Base-by-base conservation (phyloP, 179 eudicot species). In the Heliamphora pulchella region DNA sequence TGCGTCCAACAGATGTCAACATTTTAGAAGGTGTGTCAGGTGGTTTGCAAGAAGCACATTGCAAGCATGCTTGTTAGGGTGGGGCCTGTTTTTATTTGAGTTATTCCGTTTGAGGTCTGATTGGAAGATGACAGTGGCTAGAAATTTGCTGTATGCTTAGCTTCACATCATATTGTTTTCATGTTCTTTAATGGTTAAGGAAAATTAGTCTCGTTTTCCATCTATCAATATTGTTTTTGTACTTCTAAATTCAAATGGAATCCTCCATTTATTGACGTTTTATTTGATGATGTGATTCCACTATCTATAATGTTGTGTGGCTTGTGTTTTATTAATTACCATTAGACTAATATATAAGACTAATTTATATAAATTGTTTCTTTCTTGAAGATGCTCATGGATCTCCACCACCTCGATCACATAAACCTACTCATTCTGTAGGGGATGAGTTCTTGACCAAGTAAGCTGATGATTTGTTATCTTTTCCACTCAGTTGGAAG, bases 391-490 rank as follows among this genome's bases (percentile, higher is more conserved):
- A 86, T 83, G 86, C 80, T 75, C 91, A 63, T 61, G 87, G 43
- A 71, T 50, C 81, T 74, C 94, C 93, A 63, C 92, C 82, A 44
- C 86, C 80, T 81, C 89, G 84, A 20, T 75, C 91, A 18, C 91
- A 87, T 77, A 92, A 86, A 86, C 89, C 95, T 3, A 63, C 85
- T 70, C 89, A 87, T 80, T 78, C 86, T 47, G 74, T 79, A 46
- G 93, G 91, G 76, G 94, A 92, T 31, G 92, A 92, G 79, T 94
- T 94, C 80, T 77, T 94, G 6, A 86, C 81, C 79, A 92, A 91
- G 98, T 85, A 92, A 89, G 91, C 57, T 18, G 15, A 62, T 46
- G 41, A 47, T 66, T 55, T 51, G 44, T 46, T 76, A 4, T 3
- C 41, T 55, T 46, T 61, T 57, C 22, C 44, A 17, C 14, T 68